phyloP scores from a whole-genome alignment of 306 rosid genomes.

The Fragaria vesca region DNA sequence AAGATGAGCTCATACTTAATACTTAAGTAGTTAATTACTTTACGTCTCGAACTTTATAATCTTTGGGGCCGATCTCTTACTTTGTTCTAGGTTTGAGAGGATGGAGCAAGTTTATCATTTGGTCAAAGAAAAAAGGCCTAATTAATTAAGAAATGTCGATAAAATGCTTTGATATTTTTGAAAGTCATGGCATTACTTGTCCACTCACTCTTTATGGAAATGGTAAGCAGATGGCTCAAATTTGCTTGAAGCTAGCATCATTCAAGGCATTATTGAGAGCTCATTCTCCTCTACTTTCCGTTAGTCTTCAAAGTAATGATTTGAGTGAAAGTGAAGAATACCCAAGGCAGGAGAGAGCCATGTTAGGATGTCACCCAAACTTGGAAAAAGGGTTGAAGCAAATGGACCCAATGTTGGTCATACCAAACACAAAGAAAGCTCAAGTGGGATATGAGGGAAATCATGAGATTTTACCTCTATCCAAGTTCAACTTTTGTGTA shows the following conservation, averaged over 20 bases:
- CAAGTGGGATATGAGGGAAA: slow-evolving; percentile 27
- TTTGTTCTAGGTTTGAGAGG: background rate
- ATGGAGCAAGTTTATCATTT: background rate
- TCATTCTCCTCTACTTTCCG: slow-evolving; percentile 36
- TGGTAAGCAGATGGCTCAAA: background rate
- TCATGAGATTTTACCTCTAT: slow-evolving; percentile 12
- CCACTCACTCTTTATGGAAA: background rate
- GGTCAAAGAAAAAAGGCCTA: background rate
- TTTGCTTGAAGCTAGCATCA: background rate
- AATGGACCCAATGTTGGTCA: slow-evolving; percentile 60
- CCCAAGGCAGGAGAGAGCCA: slow-evolving; percentile 44
- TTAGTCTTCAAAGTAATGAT: slow-evolving; percentile 40
- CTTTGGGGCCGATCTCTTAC: no score
- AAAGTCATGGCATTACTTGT: background rate
- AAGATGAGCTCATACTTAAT: no score
- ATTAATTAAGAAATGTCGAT: background rate
- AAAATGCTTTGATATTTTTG: background rate
- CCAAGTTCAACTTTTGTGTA: slow-evolving; percentile 1
- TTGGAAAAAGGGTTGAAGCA: slow-evolving; percentile 46
- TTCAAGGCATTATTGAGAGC: slow-evolving; percentile 48
- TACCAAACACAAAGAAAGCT: slow-evolving; percentile 33
- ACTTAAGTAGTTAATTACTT: background rate
- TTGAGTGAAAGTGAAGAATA: slow-evolving; percentile 30
- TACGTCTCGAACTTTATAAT: background rate
- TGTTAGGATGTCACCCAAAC: slow-evolving; percentile 73